These are phyloP conservation scores for Nothophaeocryptopus gaeumannii DNA, from an alignment of 2,329 filamentous ascomycete genomes.

Conservation along the genomic window DNA sequence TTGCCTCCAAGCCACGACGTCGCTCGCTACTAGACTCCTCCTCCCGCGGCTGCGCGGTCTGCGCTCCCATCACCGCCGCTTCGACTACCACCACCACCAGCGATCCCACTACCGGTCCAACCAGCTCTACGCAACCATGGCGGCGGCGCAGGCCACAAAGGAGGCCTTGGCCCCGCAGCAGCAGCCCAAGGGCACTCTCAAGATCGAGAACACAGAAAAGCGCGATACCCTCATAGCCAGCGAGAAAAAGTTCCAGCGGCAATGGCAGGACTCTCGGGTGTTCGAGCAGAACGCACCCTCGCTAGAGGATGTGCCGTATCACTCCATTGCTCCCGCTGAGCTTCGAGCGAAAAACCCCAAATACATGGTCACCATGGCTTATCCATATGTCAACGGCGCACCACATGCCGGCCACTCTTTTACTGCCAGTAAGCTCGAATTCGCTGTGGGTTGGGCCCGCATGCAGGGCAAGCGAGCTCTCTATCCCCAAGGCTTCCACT, in stretches of 20 bases:
- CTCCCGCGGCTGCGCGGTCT: constrained; percentile 34
- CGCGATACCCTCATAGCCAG: constrained; percentile 74
- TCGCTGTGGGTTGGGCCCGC: constrained; percentile 77
- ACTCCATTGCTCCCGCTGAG: constrained; percentile 69
- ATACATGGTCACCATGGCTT: constrained; percentile 80
- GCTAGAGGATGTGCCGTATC: constrained; percentile 70
- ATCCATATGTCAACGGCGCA: constrained; percentile 82
- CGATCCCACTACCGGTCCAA: background rate
- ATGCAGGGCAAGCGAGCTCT: constrained; percentile 87
- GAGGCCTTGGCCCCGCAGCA: constrained; percentile 55
- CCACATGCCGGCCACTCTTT: constrained; percentile 86
- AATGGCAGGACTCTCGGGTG: constrained; percentile 73
- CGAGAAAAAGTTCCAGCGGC: constrained; percentile 88
- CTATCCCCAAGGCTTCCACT: constrained; percentile 93
- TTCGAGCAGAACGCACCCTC: constrained; percentile 87
- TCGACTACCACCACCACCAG: too few species aligned
- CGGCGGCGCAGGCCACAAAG: constrained; percentile 52
- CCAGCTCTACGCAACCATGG: constrained; percentile 36
- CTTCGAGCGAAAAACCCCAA: constrained; percentile 81
- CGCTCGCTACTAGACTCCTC: constrained; percentile 20
- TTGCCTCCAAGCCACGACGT: constrained; percentile 25
- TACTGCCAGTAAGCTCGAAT: constrained; percentile 89
- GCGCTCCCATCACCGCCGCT: constrained; percentile 17
- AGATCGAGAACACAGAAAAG: constrained; percentile 78
- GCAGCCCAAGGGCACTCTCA: constrained; percentile 59